Percentiles rank a stretch among this genome's conserved stretches.
These are phyloP conservation scores for Naganishia sp. DNA, from an alignment of 1,284 basidiomycete species.

Conservation along the genomic window DNA sequence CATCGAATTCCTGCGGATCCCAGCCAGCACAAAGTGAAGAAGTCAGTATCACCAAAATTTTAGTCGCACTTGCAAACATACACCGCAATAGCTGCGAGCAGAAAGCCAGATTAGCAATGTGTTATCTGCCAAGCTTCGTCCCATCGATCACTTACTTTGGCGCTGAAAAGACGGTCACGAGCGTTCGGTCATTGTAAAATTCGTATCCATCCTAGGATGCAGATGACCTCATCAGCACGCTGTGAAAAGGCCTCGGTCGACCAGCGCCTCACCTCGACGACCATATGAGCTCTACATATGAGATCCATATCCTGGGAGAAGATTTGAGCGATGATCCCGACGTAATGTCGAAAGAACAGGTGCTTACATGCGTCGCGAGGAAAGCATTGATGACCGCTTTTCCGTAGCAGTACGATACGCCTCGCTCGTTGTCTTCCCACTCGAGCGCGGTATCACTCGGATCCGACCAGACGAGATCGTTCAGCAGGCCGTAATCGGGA, in stretches of 20 bases:
- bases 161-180: constrained; percentile 98
- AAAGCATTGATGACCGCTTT: constrained; percentile 97
- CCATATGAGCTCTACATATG: constrained; percentile 99
- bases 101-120: constrained; percentile 24
- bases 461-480: constrained; percentile 98
- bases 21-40: neutral
- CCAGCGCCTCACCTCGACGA: constrained; percentile 66
- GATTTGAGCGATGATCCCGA: neutral
- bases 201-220: constrained; percentile 80
- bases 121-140: neutral
- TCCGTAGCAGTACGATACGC: constrained; percentile 99
- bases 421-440: constrained; percentile 99
- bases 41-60: constrained; percentile 5
- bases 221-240: neutral
- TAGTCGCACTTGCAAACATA: constrained; percentile 26
- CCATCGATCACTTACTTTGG: constrained; percentile 68
- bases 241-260: neutral
- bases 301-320: constrained; percentile 83
- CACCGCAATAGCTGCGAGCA: constrained; percentile 49
- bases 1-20: constrained; percentile 33
- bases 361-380: constrained; percentile 62
- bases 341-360: neutral
- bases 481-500: constrained; percentile 97
- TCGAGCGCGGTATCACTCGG: constrained; percentile 96
- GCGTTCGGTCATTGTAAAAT: constrained; percentile 98